Conservation (phyloP, 257 asterid species). For the Cynanchum wilfordii region DNA sequence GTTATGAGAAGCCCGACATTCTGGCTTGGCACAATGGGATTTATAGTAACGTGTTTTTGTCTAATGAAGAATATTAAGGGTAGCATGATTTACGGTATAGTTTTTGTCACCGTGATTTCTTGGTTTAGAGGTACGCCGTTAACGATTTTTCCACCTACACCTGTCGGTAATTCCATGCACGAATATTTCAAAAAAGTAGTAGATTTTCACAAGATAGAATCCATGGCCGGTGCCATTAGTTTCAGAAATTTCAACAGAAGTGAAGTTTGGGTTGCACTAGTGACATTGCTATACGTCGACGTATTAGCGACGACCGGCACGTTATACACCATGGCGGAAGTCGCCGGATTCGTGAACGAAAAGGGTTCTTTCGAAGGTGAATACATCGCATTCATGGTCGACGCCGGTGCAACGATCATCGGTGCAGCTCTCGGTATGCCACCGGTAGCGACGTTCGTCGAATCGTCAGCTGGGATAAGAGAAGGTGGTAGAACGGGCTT, state of each 20-base stretch:
- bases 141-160: slow-evolving; percentile 55
- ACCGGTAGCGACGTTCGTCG: slow-evolving; percentile 61
- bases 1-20: slow-evolving; percentile 70
- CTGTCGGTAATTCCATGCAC: slow-evolving; percentile 49
- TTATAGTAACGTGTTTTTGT: slow-evolving; percentile 51
- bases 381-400: slow-evolving; percentile 73
- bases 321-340: slow-evolving; percentile 63
- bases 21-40: slow-evolving; percentile 63
- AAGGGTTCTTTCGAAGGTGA: slow-evolving; percentile 60
- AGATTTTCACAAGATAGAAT: slow-evolving; percentile 53
- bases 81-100: slow-evolving; percentile 75
- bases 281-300: slow-evolving; percentile 57
- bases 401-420: slow-evolving; percentile 62
- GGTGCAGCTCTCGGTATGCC: slow-evolving; percentile 68
- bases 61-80: slow-evolving; percentile 63
- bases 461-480: slow-evolving; percentile 66
- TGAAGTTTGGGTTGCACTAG: slow-evolving; percentile 63
- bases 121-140: slow-evolving; percentile 68
- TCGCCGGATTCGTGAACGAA: slow-evolving; percentile 53
- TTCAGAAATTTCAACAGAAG: slow-evolving; percentile 44
- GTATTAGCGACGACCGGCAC: slow-evolving; percentile 72
- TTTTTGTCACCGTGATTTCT: slow-evolving; percentile 58
- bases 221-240: slow-evolving; percentile 52
- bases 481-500: slow-evolving; percentile 77
- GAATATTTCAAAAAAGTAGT: slow-evolving; percentile 51